Conservation (phyloP, 1,284 basidiomycete genomes). For the Ceratobasidium sp. region DNA sequence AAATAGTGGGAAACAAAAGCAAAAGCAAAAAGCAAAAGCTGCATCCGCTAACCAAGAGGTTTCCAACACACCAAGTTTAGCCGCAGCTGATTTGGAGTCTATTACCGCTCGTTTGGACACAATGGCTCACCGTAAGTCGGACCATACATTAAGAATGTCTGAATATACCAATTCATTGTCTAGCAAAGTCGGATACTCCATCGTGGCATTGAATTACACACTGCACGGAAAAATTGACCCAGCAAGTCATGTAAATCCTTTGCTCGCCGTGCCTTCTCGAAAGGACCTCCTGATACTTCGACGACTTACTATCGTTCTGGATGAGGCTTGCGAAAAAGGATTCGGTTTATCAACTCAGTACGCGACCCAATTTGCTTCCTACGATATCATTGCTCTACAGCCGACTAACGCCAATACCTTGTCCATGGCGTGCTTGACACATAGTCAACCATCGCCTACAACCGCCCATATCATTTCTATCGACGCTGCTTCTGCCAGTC, state of each 20-base stretch:
- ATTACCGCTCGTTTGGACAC: conserved; percentile 61
- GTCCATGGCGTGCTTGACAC: conserved; percentile 78
- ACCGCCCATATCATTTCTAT: conserved; percentile 84
- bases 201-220: conserved; percentile 73
- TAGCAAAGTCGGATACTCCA: conserved; percentile 75
- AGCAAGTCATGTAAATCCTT: conserved; percentile 66
- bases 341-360: conserved; percentile 74
- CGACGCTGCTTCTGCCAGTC: conserved; percentile 67
- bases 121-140: conserved; percentile 58
- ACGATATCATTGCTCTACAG: conserved; percentile 76
- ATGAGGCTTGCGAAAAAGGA: conserved; percentile 80
- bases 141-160: neutral
- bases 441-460: conserved; percentile 76
- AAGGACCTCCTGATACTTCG: conserved; percentile 67
- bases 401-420: conserved; percentile 76
- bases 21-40: conserved; percentile 31
- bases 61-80: conserved; percentile 47
- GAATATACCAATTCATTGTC: conserved; percentile 39
- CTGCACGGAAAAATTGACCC: conserved; percentile 70
- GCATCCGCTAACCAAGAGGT: neutral
- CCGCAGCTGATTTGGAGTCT: conserved; percentile 52
- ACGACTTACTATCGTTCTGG: conserved; percentile 71
- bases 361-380: conserved; percentile 61
- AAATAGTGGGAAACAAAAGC: conserved; percentile 54
- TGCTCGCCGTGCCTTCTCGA: conserved; percentile 61